phyloP scores from a whole-genome alignment of 352 stramenopile genomes.

The Phytophthora sansomeana region DNA sequence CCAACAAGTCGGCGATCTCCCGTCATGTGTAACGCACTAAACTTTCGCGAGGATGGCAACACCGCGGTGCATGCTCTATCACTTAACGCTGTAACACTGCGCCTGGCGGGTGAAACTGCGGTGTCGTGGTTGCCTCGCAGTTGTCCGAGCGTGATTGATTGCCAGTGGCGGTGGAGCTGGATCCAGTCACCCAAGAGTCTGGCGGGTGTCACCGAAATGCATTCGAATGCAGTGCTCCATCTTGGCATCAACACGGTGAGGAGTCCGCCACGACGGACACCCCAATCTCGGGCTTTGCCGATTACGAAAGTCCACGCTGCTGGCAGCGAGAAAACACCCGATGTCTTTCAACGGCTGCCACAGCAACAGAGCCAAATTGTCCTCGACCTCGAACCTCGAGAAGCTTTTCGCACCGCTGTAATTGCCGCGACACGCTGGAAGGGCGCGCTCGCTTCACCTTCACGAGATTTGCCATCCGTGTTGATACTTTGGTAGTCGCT shows the following conservation, averaged over 20 bases:
- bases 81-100: conserved; percentile 14
- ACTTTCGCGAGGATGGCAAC: conserved; percentile 22
- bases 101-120: conserved; percentile 8
- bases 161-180: conserved; percentile 16
- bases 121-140: not conserved
- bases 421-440: conserved; percentile 24
- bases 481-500: conserved; percentile 33
- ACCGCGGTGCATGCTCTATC: conserved; percentile 12
- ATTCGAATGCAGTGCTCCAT: conserved; percentile 2
- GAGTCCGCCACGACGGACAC: not conserved
- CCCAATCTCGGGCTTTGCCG: conserved; percentile 5
- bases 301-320: not conserved
- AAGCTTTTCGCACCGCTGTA: conserved; percentile 10
- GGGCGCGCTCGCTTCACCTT: conserved; percentile 19
- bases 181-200: conserved; percentile 17
- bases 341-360: conserved; percentile 8
- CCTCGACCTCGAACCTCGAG: not conserved
- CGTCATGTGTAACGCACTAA: conserved; percentile 32
- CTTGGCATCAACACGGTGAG: not conserved
- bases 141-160: not conserved
- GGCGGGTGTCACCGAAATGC: conserved; percentile 7
- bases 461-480: conserved; percentile 2
- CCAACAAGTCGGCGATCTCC: conserved; percentile 14
- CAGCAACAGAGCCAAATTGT: conserved; percentile 23
- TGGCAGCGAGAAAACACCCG: conserved; percentile 22